Percentiles rank a stretch among this genome's conserved stretches.
These are phyloP conservation scores for Bathelium albidoporum DNA, from an alignment of 495 filamentous ascomycete species.

Conservation along the genomic window DNA sequence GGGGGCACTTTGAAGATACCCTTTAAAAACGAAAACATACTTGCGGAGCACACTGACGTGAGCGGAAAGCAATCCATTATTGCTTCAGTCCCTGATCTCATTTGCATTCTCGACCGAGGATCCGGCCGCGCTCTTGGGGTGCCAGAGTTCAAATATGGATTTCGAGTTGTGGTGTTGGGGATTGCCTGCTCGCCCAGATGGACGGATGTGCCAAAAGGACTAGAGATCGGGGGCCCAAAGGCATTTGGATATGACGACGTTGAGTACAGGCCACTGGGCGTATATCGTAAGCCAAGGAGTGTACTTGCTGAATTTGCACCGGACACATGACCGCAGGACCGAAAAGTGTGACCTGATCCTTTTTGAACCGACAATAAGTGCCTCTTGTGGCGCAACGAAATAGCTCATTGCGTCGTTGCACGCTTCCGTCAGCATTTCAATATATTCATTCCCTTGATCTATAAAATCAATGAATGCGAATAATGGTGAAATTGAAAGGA, in stretches of 20 bases:
- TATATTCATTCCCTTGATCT: no score
- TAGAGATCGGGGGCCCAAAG: constrained; percentile 44
- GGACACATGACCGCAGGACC: not conserved
- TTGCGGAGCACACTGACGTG: constrained; percentile 33
- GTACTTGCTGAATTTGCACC: constrained; percentile 42
- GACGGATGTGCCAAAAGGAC: constrained; percentile 40
- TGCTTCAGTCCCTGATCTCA: constrained; percentile 51
- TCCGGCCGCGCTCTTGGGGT: constrained; percentile 51
- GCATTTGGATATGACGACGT: constrained; percentile 43
- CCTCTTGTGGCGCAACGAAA: no score
- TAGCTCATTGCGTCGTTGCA: no score
- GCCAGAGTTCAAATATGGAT: constrained; percentile 51
- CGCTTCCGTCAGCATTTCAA: no score
- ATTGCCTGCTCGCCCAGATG: constrained; percentile 48
- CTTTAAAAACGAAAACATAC: constrained; percentile 58
- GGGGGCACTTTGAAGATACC: constrained; percentile 43
- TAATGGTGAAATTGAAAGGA: no score
- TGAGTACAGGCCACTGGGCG: constrained; percentile 39
- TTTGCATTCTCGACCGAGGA: constrained; percentile 49
- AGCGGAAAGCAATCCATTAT: constrained; percentile 38
- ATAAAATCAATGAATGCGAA: no score
- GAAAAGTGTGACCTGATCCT: no score
- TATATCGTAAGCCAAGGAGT: constrained; percentile 39
- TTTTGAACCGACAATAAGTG: not conserved
- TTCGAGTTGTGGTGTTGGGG: constrained; percentile 46